Conservation (phyloP, 2,329 filamentous ascomycete species). For the Lithohypha guttulata region DNA sequence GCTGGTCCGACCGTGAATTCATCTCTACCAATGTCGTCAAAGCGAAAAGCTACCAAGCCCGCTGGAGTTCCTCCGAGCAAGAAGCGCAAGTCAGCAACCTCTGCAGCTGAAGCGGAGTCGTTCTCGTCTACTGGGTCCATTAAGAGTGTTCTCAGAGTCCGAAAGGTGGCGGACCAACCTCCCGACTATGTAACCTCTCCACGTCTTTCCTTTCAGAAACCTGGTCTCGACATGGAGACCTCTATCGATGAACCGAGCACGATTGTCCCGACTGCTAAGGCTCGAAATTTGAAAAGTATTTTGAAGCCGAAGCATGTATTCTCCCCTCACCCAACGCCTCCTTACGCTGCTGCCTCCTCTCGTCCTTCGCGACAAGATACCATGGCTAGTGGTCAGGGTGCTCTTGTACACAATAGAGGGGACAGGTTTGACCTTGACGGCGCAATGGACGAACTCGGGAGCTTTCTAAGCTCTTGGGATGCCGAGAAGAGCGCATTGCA, state of each 20-base stretch:
- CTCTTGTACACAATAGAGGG: background rate
- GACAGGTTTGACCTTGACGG: constrained; percentile 32
- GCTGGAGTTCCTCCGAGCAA: no score
- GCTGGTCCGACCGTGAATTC: no score
- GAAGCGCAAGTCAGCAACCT: constrained; percentile 20
- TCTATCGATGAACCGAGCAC: no score
- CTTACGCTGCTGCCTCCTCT: constrained; percentile 20
- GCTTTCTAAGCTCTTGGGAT: constrained; percentile 37
- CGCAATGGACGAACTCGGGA: constrained; percentile 36
- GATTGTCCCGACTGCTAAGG: no score
- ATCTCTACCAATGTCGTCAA: no score
- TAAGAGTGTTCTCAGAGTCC: constrained; percentile 17
- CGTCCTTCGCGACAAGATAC: constrained; percentile 21
- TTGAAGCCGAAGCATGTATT: constrained; percentile 13
- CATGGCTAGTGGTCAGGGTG: constrained; percentile 7
- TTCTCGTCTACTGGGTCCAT: constrained; percentile 11
- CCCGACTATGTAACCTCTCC: constrained; percentile 6
- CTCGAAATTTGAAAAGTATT: no score
- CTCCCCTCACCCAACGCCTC: constrained; percentile 3
- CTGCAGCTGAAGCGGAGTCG: constrained; percentile 9
- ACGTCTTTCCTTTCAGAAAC: background rate
- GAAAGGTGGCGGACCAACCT: constrained; percentile 11
- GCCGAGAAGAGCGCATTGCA: constrained; percentile 24
- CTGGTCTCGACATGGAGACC: constrained; percentile 7
- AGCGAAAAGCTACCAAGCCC: no score